Evolutionary conservation across 1,284 basidiomycete species (phyloP).

Genomic region (Microbotryomycetes sp.): DNA sequence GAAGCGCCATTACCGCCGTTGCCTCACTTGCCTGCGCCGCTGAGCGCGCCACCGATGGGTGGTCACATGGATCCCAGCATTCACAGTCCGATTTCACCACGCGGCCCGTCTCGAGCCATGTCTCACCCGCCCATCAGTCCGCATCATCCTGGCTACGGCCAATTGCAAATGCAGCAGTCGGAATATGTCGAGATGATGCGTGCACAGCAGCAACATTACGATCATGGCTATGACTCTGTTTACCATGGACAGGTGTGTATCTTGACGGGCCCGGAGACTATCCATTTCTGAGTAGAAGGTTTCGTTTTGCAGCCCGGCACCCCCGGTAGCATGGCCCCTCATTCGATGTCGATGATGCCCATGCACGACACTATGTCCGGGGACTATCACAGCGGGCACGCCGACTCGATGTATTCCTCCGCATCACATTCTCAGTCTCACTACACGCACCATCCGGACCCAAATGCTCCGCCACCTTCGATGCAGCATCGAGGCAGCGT

Average conservation of each 20-base stretch:
- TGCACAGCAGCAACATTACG: slow-evolving; percentile 13
- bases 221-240: neutral
- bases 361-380: neutral
- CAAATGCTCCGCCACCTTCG: slow-evolving; percentile 4
- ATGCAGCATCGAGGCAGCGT: neutral
- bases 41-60: slow-evolving; percentile 1
- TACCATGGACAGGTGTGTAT: neutral
- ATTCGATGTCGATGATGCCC: neutral
- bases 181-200: slow-evolving; percentile 4
- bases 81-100: slow-evolving; percentile 1
- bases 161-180: slow-evolving; percentile 19
- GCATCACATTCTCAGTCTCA: neutral
- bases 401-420: too few relatives aligned
- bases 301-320: neutral
- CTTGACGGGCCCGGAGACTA: neutral
- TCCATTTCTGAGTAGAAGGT: neutral
- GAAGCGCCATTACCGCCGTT: slow-evolving; percentile 10
- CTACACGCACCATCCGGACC: neutral
- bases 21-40: slow-evolving; percentile 24
- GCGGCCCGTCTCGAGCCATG: slow-evolving; percentile 1
- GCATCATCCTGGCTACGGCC: neutral
- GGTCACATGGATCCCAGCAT: slow-evolving; percentile 7
- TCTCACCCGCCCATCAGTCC: slow-evolving; percentile 17
- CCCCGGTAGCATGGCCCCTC: neutral
- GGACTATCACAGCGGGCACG: neutral